Evolutionary conservation across 352 stramenopile genomes (phyloP), one percentile per base, ranked within the genome.

Genomic region (Phytopythium aichiense): DNA sequence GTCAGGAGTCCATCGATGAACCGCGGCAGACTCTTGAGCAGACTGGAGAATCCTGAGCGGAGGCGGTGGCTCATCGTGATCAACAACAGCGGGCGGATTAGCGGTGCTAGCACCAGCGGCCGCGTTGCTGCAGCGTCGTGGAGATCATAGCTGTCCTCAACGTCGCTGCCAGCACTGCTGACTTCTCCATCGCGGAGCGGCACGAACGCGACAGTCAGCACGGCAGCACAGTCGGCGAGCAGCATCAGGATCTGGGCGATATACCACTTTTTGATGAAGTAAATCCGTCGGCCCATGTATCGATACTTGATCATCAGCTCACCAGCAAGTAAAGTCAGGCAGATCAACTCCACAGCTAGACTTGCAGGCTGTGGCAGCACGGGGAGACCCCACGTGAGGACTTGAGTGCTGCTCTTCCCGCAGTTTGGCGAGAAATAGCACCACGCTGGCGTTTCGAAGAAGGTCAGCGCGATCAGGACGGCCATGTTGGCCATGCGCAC

Each of bases 401-500:
- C 50, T 42, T 71, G 57, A 4, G 31, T n/a, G 6, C 56, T 46
- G 1, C 55, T 42, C 42, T 81, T 65, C 8, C 77, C 77, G 40
- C 77, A 89, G 1, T 63, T 65, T 6, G 43, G 31, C 1, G 50
- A 55, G n/a, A 76, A 83, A 43, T 72, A 76, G 50, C 79, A 89
- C 79, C 79, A 89, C 30, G 73, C 81, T 5, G 79, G 79, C 7
- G 73, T 73, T 56, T 89, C 79, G 23, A 87, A 79, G 52, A 85
- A 86, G 58, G 69, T 66, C 18, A 89, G 59, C 16, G 62, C 20
- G 13, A 89, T 60, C 16, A 89, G 58, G 33, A 84, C 64, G 9
- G 58, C 56, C 68, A 89, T 79, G 53, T 83, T 83, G n/a, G 65
- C 58, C 12, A 72, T 55, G 13, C 79, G 68, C 22, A 79, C 60